Percentiles rank a stretch among this genome's conserved stretches.
Conservation (phyloP, 139 green algal genomes). For the Closterium sp. region DNA sequence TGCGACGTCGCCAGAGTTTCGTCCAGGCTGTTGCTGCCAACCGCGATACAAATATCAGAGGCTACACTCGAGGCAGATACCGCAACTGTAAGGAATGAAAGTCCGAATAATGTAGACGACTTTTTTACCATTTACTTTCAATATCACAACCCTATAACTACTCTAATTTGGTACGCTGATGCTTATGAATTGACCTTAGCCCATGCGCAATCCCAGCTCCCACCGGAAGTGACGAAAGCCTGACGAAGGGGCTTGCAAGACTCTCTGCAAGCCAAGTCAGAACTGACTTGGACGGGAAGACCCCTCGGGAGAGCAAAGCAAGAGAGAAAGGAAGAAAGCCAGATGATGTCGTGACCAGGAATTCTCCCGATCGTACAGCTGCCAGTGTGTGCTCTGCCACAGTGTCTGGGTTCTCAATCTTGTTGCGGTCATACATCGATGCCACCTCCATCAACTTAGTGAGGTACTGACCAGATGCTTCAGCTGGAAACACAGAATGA, state of each 20-base stretch:
- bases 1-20: not conserved
- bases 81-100: too few relatives aligned
- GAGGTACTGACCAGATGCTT: not conserved
- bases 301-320: not conserved
- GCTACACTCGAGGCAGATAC: too few relatives aligned
- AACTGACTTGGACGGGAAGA: not conserved
- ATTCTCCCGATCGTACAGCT: not conserved
- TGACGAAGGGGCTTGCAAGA: not conserved
- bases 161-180: not conserved
- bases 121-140: too few relatives aligned
- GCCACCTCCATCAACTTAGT: not conserved
- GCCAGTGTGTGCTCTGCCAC: not conserved
- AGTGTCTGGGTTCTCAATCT: not conserved
- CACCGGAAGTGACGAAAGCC: not conserved
- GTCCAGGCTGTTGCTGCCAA: not conserved
- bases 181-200: not conserved
- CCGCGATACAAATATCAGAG: too few relatives aligned
- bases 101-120: too few relatives aligned
- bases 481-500: not conserved
- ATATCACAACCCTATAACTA: too few relatives aligned
- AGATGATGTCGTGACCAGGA: not conserved
- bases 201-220: not conserved
- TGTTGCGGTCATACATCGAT: constrained; percentile 10
- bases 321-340: constrained; percentile 3
- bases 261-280: not conserved